phyloP scores from a whole-genome alignment of 2,329 filamentous ascomycete species.

The Chrysoporthe puriensis region DNA sequence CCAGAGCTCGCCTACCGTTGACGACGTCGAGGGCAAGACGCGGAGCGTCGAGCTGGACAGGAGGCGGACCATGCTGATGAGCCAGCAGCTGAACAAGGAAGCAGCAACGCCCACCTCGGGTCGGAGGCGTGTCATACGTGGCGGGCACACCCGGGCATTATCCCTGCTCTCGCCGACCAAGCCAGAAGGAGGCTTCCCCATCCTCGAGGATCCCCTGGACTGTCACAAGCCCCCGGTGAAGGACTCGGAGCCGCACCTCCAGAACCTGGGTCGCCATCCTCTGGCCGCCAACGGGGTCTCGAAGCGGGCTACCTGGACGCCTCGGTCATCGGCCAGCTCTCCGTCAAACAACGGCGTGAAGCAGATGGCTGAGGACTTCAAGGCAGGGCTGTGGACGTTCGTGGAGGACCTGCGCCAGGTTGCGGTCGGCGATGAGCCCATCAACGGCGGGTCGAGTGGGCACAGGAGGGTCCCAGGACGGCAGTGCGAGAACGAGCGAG shows the following conservation, averaged over 20 bases:
- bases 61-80: conserved; percentile 67
- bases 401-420: conserved; percentile 94
- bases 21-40: conserved; percentile 42
- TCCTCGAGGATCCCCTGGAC: conserved; percentile 50
- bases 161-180: conserved; percentile 79
- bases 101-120: conserved; percentile 41
- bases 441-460: conserved; percentile 52
- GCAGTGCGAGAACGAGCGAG: conserved; percentile 41
- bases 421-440: conserved; percentile 90
- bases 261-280: conserved; percentile 37
- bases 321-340: conserved; percentile 50
- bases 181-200: conserved; percentile 46
- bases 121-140: conserved; percentile 70
- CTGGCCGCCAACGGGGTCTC: conserved; percentile 39
- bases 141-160: conserved; percentile 65
- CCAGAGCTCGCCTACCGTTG: conserved; percentile 27
- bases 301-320: conserved; percentile 65
- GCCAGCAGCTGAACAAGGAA: conserved; percentile 47
- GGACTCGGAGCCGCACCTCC: conserved; percentile 36
- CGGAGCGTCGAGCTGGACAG: conserved; percentile 70
- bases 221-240: conserved; percentile 43
- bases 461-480: conserved; percentile 28
- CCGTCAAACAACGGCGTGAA: conserved; percentile 52
- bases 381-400: conserved; percentile 89
- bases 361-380: conserved; percentile 87